Percentiles rank a stretch among this genome's conserved stretches.
phyloP scores from a whole-genome alignment of 352 stramenopile genomes.

The Blastocystis sp. region DNA sequence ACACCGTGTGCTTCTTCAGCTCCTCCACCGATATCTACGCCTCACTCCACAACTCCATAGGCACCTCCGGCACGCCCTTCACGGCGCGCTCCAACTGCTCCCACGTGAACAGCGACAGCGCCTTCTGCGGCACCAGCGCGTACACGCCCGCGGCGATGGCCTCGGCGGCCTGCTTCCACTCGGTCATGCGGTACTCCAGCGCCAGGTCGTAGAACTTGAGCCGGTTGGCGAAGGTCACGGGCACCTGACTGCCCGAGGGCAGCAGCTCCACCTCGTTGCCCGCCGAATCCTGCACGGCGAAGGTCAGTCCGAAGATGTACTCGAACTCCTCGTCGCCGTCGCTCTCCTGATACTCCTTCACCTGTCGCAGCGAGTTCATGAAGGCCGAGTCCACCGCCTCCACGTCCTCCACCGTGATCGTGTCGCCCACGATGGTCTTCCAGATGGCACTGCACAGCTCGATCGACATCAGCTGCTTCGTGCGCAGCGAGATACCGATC shows the following conservation, averaged over 20 bases:
- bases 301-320: slow-evolving; percentile 84
- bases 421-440: slow-evolving; percentile 81
- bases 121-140: slow-evolving; percentile 73
- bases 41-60: slow-evolving; percentile 34
- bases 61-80: slow-evolving; percentile 73
- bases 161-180: slow-evolving; percentile 75
- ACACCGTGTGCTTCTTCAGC: slow-evolving; percentile 75
- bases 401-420: slow-evolving; percentile 77
- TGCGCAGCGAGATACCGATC: slow-evolving; percentile 81
- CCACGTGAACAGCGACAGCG: slow-evolving; percentile 76
- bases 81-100: slow-evolving; percentile 75
- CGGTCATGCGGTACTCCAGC: slow-evolving; percentile 72
- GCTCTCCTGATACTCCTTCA: slow-evolving; percentile 77
- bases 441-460: slow-evolving; percentile 81
- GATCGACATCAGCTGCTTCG: slow-evolving; percentile 81
- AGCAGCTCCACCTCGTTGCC: slow-evolving; percentile 76
- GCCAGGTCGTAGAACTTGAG: slow-evolving; percentile 72
- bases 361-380: slow-evolving; percentile 81
- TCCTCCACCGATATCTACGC: slow-evolving; percentile 74
- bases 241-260: slow-evolving; percentile 70
- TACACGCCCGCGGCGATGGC: slow-evolving; percentile 72
- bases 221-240: slow-evolving; percentile 74
- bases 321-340: slow-evolving; percentile 79
- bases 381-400: slow-evolving; percentile 80
- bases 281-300: slow-evolving; percentile 82